Conservation (phyloP, 805 yeast genomes). For the Debaryomyces maramus region DNA sequence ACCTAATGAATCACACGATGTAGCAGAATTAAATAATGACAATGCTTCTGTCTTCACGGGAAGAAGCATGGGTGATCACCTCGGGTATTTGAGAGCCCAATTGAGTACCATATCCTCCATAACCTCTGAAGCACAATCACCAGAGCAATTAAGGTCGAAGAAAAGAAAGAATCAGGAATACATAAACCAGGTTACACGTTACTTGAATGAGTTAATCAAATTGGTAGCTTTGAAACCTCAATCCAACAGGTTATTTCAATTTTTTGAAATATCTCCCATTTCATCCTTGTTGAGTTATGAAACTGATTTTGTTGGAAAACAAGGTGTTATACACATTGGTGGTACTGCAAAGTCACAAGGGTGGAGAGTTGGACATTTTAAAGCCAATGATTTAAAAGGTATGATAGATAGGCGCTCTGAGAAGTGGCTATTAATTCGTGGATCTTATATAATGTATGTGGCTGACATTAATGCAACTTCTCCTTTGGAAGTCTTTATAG, state of each 20-base stretch:
- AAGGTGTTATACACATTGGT: conserved; percentile 78
- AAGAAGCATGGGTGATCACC: conserved; percentile 24
- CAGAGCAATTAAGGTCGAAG: conserved; percentile 29
- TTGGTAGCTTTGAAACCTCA: conserved; percentile 72
- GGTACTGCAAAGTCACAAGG: conserved; percentile 88
- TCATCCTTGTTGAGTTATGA: conserved; percentile 83
- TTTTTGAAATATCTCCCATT: conserved; percentile 87
- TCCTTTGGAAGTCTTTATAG: conserved; percentile 86
- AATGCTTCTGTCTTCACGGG: conserved; percentile 11
- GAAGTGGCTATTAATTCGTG: conserved; percentile 89
- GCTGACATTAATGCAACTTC: conserved; percentile 83
- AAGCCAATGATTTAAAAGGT: conserved; percentile 72
- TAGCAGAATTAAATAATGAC: not conserved
- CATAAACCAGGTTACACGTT: conserved; percentile 56
- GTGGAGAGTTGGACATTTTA: conserved; percentile 92
- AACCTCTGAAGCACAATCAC: conserved; percentile 22
- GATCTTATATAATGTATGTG: conserved; percentile 81
- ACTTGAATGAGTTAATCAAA: conserved; percentile 61
- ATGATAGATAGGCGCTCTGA: conserved; percentile 90
- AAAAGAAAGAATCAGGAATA: conserved; percentile 36
- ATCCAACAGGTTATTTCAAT: conserved; percentile 78
- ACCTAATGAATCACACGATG: not conserved
- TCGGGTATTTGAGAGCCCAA: conserved; percentile 30
- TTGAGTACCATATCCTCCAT: conserved; percentile 26
- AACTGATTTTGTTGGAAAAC: conserved; percentile 79